A percentile compares a stretch with the other conserved stretches of the same genome.
Conservation (phyloP, 768 basidiomycete genomes). For the Nidularia pulvinata region DNA sequence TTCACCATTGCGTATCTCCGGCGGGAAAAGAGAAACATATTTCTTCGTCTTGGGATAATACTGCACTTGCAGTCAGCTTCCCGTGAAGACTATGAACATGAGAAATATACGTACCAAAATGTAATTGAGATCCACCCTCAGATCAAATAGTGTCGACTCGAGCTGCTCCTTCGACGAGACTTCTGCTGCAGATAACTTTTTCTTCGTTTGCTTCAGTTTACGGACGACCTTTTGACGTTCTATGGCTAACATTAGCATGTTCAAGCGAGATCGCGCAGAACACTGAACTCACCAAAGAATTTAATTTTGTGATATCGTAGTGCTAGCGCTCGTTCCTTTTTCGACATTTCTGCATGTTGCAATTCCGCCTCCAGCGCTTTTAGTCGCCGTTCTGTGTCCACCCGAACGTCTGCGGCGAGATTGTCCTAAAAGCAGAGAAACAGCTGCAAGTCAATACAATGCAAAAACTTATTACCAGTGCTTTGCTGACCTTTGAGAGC, state of each 20-base stretch:
- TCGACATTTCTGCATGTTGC: constrained; percentile 55
- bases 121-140: constrained; percentile 92
- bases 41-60: constrained; percentile 85
- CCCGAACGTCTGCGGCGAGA: constrained; percentile 81
- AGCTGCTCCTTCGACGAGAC: constrained; percentile 37
- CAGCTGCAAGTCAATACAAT: background rate
- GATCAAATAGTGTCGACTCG: constrained; percentile 48
- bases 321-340: constrained; percentile 74
- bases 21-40: constrained; percentile 90
- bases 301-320: constrained; percentile 87
- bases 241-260: constrained; percentile 20
- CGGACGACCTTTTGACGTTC: constrained; percentile 88
- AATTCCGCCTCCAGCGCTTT: constrained; percentile 78
- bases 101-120: constrained; percentile 56
- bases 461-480: too few species aligned
- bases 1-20: constrained; percentile 48
- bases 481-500: constrained; percentile 67
- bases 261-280: background rate
- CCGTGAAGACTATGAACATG: background rate
- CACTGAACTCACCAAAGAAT: constrained; percentile 78
- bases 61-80: constrained; percentile 26
- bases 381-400: constrained; percentile 78
- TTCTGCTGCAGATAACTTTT: constrained; percentile 34
- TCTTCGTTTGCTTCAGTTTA: constrained; percentile 72
- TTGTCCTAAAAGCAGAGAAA: constrained; percentile 49